These are phyloP conservation scores for Plectosphaerella cucumerina DNA, from an alignment of 2,329 filamentous ascomycete species.

Conservation along the genomic window DNA sequence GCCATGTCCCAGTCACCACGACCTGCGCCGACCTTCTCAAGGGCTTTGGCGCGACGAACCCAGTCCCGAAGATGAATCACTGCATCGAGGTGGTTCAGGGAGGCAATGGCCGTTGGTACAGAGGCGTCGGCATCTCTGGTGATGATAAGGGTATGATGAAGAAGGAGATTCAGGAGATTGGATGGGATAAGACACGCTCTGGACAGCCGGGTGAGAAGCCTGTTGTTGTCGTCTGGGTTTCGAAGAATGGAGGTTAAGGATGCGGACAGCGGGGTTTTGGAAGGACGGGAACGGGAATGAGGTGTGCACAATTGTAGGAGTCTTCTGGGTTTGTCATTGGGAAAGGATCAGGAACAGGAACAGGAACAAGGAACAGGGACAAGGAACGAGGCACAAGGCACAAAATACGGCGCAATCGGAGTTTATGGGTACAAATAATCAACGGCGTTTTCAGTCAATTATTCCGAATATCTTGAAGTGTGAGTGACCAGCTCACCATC, in stretches of 20 bases:
- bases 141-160: conserved; percentile 43
- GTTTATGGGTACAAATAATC: too few species aligned
- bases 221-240: conserved; percentile 58
- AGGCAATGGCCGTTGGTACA: conserved; percentile 56
- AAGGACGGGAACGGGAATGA: too few species aligned
- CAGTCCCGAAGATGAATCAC: conserved; percentile 45
- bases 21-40: conserved; percentile 53
- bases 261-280: too few species aligned
- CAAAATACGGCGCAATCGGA: too few species aligned
- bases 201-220: conserved; percentile 44
- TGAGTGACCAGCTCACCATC: too few species aligned
- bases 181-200: conserved; percentile 51
- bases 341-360: too few species aligned
- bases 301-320: too few species aligned
- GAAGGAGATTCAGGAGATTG: conserved; percentile 49
- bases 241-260: conserved; percentile 32
- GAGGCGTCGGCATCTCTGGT: conserved; percentile 46
- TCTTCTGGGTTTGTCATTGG: too few species aligned
- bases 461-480: too few species aligned
- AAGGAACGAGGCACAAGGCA: too few species aligned
- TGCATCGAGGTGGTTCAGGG: conserved; percentile 53
- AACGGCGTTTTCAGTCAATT: too few species aligned
- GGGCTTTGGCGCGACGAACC: conserved; percentile 53
- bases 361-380: too few species aligned
- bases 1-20: conserved; percentile 48